A percentile compares a stretch with the other conserved stretches of the same genome.
These are phyloP conservation scores for Russula sp. DNA, from an alignment of 768 basidiomycete species.

Conservation along the genomic window DNA sequence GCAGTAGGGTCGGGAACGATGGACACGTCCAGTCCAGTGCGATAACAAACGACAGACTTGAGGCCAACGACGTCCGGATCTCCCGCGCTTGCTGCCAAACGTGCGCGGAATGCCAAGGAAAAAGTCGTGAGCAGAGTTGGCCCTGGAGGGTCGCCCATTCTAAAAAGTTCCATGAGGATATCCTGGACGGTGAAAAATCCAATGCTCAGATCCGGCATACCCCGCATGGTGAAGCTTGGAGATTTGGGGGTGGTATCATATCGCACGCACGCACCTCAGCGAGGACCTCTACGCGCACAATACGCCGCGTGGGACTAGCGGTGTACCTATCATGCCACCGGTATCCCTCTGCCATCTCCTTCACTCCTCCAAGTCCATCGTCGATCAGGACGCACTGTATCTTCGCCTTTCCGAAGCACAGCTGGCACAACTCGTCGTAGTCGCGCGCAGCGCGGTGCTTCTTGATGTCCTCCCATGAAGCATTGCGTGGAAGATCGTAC, in stretches of 20 bases:
- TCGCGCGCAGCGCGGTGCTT: slow-evolving; percentile 33
- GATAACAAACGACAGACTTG: slow-evolving; percentile 74
- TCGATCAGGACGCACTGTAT: slow-evolving; percentile 68
- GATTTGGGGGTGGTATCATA: background rate
- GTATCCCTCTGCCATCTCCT: slow-evolving; percentile 41
- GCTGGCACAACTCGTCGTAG: slow-evolving; percentile 52
- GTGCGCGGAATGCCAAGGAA: slow-evolving; percentile 33
- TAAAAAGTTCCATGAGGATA: slow-evolving; percentile 25
- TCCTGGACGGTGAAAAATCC: slow-evolving; percentile 16
- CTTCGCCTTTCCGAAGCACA: slow-evolving; percentile 46
- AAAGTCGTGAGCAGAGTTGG: slow-evolving; percentile 10
- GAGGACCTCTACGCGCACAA: slow-evolving; percentile 60
- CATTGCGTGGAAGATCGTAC: slow-evolving; percentile 33
- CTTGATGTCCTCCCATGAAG: slow-evolving; percentile 58
- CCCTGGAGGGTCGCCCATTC: slow-evolving; percentile 4
- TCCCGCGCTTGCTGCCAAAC: slow-evolving; percentile 33
- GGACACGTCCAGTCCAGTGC: slow-evolving; percentile 57
- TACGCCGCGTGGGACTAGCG: slow-evolving; percentile 43
- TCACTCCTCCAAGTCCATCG: slow-evolving; percentile 53
- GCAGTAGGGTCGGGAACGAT: slow-evolving; percentile 24
- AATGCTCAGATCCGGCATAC: background rate
- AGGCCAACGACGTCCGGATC: slow-evolving; percentile 53
- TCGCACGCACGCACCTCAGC: slow-evolving; percentile 52
- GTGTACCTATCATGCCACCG: slow-evolving; percentile 61
- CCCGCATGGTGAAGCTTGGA: background rate